Conservation (phyloP, 2,329 filamentous ascomycete species). For the Raffaelea ambrosiae region DNA sequence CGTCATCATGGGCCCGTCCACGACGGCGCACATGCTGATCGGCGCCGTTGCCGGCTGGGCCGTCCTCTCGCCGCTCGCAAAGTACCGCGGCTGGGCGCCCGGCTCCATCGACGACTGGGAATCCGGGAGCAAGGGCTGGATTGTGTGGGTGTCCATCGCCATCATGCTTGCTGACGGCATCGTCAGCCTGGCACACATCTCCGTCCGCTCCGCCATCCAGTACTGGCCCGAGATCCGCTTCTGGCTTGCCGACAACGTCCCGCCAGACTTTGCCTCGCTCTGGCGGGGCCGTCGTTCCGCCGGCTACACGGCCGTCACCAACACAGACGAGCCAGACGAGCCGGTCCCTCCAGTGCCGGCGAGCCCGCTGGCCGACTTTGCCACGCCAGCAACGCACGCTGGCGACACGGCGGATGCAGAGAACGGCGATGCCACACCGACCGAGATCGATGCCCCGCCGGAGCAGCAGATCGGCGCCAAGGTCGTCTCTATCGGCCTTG, state of each 20-base stretch:
- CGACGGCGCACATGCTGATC: constrained; percentile 89
- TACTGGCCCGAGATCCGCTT: constrained; percentile 6
- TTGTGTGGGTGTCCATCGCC: constrained; percentile 90
- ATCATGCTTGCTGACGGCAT: constrained; percentile 96
- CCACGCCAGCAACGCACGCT: background rate
- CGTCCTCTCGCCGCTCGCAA: constrained; percentile 80
- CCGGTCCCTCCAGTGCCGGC: constrained; percentile 1
- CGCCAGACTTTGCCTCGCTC: background rate
- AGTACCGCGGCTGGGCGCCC: constrained; percentile 78
- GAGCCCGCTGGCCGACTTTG: constrained; percentile 11
- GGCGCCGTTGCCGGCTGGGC: constrained; percentile 89
- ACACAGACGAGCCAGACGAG: constrained; percentile 1
- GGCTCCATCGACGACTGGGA: constrained; percentile 85
- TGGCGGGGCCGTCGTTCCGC: constrained; percentile 5
- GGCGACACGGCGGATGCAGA: constrained; percentile 7
- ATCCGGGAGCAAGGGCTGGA: constrained; percentile 92
- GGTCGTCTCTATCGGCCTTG: constrained; percentile 65
- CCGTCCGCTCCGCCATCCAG: constrained; percentile 35
- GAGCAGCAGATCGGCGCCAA: constrained; percentile 71
- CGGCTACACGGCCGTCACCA: constrained; percentile 15
- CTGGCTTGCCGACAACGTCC: constrained; percentile 1
- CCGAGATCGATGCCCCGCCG: constrained; percentile 70
- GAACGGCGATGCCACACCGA: constrained; percentile 9
- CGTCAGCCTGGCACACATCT: constrained; percentile 74
- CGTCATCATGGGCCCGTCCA: constrained; percentile 96